Base-by-base conservation (phyloP, 192 early-diverging fungal genomes). In the Geranomyces variabilis region DNA sequence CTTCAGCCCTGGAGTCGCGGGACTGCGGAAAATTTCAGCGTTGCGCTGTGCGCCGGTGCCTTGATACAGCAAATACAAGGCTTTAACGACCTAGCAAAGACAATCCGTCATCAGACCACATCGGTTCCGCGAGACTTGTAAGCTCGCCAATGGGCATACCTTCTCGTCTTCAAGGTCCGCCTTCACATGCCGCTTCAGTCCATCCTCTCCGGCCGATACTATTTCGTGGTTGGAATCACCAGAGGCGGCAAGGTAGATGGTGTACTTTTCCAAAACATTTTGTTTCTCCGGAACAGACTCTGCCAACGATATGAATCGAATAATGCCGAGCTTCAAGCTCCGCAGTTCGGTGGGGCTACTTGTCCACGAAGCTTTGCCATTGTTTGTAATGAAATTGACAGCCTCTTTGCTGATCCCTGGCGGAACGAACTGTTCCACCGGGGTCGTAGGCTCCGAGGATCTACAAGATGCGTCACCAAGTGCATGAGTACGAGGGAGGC, bases 121-220 rank as follows among this genome's bases (percentile, higher is more conserved):
- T n/a, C n/a, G n/a, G n/a, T 21, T 51, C 31, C 15, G 28, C 69
- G 19, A 28, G 26, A 0, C 28, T 60, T 15, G 26, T 60, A 29
- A 60, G 58, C 13, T 30, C 22, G 8, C 19, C 55, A 28, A 30
- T 56, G 19, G n/a, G n/a, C 36, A 41, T 41, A 41, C 36, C n/a
- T 51, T 15, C 66, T 28, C 66, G 36, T 91, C 81, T 45, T 98
- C 94, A 34, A 90, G 77, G 73, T 94, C 83, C 3, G 90, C 86
- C 34, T 88, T 87, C 5, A 79, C 79, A 48, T 90, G 75, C 49
- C 89, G 79, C 80, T 90, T 92, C 30, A 94, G 30, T 15, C 89
- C 91, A 70, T 94, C 92, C 63, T 98, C 93, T 33, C 91, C 90
- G 8, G 88, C 86, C 15, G 82, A 78, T 0, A 89, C 79, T 1